Conservation (phyloP, 192 early-diverging fungal species). For the Coemansia sp. region DNA sequence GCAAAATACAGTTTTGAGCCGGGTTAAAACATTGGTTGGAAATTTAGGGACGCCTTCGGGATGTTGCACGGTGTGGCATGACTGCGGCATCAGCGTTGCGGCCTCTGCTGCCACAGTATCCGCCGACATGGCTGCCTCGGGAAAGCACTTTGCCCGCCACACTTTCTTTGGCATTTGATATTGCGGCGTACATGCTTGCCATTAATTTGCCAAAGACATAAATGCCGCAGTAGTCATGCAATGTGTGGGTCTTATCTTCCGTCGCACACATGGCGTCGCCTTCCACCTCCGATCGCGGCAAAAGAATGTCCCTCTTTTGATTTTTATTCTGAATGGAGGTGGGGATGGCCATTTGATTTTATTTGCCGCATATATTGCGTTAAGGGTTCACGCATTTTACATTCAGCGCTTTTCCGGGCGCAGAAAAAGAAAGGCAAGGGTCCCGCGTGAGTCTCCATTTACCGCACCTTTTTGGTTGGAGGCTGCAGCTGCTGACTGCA, state of each 20-base stretch:
- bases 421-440: neutral
- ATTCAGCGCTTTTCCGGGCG: neutral
- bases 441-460: constrained; percentile 7
- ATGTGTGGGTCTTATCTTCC: neutral
- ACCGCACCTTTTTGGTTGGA: neutral
- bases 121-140: neutral
- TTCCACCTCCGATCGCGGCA: constrained; percentile 3
- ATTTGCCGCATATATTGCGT: constrained; percentile 3
- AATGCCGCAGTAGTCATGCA: constrained; percentile 4
- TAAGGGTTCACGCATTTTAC: neutral
- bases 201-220: neutral
- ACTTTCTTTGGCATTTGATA: neutral
- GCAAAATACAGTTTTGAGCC: neutral
- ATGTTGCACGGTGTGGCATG: neutral
- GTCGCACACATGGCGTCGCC: constrained; percentile 4
- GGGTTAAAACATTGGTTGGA: neutral
- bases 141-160: neutral
- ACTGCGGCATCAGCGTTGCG: neutral
- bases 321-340: constrained; percentile 1
- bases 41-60: neutral
- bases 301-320: constrained; percentile 2
- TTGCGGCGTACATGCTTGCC: constrained; percentile 1
- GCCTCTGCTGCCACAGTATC: neutral
- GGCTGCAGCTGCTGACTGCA: constrained; percentile 4
- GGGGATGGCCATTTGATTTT: neutral